Evolutionary conservation across 345 rosid genomes (phyloP).

Genomic region (Barbarea vulgaris): DNA sequence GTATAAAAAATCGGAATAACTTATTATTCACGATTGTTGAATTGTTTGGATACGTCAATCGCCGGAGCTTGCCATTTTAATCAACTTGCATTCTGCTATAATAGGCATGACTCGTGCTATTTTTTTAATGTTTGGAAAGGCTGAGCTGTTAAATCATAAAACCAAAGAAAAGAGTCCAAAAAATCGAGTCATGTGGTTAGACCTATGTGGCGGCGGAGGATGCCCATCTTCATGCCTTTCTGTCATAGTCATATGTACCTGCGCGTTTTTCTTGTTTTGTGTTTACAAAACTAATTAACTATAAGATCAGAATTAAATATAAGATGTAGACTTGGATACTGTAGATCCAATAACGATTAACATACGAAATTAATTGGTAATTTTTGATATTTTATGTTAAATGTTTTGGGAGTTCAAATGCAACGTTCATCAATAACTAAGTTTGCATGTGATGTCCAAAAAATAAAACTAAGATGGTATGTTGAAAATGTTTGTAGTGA

Average conservation of each 20-base stretch:
- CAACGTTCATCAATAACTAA: conserved; percentile 28
- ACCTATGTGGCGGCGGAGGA: not conserved
- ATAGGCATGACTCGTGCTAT: conserved; percentile 18
- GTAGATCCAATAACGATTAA: too few relatives aligned
- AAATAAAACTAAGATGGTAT: conserved; percentile 13
- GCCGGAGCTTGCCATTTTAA: conserved; percentile 13
- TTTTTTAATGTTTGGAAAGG: not conserved
- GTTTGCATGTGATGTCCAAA: not conserved
- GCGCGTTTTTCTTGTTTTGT: conserved; percentile 14
- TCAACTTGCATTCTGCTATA: conserved; percentile 22
- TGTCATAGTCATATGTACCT: conserved; percentile 9
- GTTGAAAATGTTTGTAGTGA: not conserved
- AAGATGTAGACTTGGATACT: not conserved
- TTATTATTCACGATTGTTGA: too few relatives aligned
- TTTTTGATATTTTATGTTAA: not conserved
- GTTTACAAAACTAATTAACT: not conserved
- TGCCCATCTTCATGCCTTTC: conserved; percentile 15
- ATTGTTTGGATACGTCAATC: too few relatives aligned
- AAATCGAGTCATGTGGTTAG: not conserved
- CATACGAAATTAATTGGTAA: too few relatives aligned
- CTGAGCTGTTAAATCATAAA: not conserved
- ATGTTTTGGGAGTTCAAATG: not conserved
- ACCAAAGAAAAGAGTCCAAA: not conserved
- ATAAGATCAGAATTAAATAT: not conserved
- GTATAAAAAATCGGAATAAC: too few relatives aligned